Conservation (phyloP, 352 stramenopile species). For the Phytophthora ohioensis region DNA sequence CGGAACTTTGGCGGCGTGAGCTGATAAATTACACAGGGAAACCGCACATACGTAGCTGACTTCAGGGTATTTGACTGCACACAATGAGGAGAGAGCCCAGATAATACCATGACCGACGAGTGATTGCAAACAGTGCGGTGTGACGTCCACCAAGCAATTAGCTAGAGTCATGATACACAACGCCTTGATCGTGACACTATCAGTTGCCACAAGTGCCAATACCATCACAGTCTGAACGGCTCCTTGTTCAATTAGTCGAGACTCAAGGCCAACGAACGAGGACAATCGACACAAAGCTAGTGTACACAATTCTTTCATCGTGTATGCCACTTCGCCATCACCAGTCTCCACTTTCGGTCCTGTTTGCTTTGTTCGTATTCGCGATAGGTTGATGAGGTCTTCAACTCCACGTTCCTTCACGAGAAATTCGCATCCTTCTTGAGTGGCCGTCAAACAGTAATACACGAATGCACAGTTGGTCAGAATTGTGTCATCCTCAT, state of each 20-base stretch:
- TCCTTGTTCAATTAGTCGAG: slow-evolving; percentile 74
- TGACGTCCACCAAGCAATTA: slow-evolving; percentile 73
- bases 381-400: slow-evolving; percentile 74
- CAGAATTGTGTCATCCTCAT: slow-evolving; percentile 54
- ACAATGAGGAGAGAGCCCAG: slow-evolving; percentile 78
- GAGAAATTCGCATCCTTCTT: slow-evolving; percentile 77
- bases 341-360: slow-evolving; percentile 11
- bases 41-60: slow-evolving; percentile 68
- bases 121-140: slow-evolving; percentile 65
- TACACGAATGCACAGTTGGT: slow-evolving; percentile 80
- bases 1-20: slow-evolving; percentile 59
- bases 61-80: slow-evolving; percentile 62
- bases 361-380: slow-evolving; percentile 47
- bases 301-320: slow-evolving; percentile 77
- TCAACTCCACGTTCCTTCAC: slow-evolving; percentile 78
- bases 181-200: slow-evolving; percentile 69
- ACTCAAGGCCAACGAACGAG: slow-evolving; percentile 67
- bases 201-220: slow-evolving; percentile 75
- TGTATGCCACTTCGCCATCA: slow-evolving; percentile 18
- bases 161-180: slow-evolving; percentile 78
- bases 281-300: slow-evolving; percentile 75
- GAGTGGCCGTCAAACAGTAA: slow-evolving; percentile 67
- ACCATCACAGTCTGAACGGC: slow-evolving; percentile 77
- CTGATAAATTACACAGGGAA: slow-evolving; percentile 82
- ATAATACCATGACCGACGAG: slow-evolving; percentile 81